Percentiles rank a stretch among this genome's conserved stretches.
phyloP scores from a whole-genome alignment of 257 asterid species.

The Salvia splendens region DNA sequence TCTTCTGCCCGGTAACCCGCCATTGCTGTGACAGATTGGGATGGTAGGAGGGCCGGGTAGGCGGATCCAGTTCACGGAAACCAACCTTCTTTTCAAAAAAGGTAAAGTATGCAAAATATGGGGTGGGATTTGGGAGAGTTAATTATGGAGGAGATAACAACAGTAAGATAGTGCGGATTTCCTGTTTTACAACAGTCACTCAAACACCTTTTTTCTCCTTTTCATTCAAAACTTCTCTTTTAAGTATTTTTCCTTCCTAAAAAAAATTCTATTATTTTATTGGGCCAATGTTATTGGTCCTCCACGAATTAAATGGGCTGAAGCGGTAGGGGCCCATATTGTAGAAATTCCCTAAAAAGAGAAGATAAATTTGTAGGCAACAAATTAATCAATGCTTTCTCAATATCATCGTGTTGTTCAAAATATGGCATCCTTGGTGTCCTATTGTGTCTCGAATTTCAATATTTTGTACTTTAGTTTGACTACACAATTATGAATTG shows the following conservation, averaged over 20 bases:
- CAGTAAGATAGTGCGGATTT: conserved; percentile 23
- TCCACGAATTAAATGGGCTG: neutral
- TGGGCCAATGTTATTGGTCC: conserved; percentile 15
- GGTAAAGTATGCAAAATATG: conserved; percentile 8
- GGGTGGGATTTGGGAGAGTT: conserved; percentile 21
- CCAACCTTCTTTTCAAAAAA: conserved; percentile 12
- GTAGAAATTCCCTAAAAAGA: too few relatives aligned
- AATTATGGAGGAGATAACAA: neutral
- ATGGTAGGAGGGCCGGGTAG: neutral
- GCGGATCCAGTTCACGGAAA: conserved; percentile 15
- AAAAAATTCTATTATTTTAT: neutral
- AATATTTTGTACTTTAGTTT: too few relatives aligned
- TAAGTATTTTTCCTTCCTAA: neutral
- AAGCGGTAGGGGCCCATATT: neutral
- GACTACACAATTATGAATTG: too few relatives aligned
- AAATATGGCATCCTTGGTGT: too few relatives aligned
- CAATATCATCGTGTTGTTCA: too few relatives aligned
- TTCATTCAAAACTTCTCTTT: conserved; percentile 5
- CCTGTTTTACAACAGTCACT: conserved; percentile 28
- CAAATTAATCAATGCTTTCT: too few relatives aligned
- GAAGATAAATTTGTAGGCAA: too few relatives aligned
- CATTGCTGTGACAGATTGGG: conserved; percentile 41
- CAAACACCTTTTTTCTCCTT: neutral
- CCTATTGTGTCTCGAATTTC: too few relatives aligned
- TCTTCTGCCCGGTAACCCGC: conserved; percentile 84